Conservation (phyloP, 345 rosid species). For the Lumnitzera racemosa region DNA sequence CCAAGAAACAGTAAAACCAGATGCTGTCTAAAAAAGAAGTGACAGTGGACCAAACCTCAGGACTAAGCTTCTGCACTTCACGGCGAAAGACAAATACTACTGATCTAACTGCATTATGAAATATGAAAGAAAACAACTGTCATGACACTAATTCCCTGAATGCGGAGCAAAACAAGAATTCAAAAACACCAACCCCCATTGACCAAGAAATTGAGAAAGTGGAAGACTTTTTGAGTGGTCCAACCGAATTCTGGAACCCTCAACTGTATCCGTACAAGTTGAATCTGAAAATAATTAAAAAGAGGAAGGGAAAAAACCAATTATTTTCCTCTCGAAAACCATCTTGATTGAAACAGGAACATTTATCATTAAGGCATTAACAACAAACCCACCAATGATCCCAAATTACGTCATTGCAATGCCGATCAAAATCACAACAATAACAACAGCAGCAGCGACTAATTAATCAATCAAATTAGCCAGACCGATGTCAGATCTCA, state of each 20-base stretch:
- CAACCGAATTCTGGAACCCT: conserved; percentile 95
- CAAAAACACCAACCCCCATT: conserved; percentile 59
- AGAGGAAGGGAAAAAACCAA: no score
- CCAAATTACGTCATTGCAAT: no score
- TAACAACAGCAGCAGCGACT: background rate
- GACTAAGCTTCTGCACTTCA: conserved; percentile 48
- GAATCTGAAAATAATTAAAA: conserved; percentile 38
- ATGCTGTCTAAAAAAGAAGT: background rate
- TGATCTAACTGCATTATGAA: conserved; percentile 45
- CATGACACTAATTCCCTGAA: background rate
- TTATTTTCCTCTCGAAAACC: no score
- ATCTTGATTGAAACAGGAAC: background rate
- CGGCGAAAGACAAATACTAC: conserved; percentile 65
- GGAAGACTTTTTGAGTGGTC: conserved; percentile 95
- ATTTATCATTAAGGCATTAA: background rate
- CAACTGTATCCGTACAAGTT: conserved; percentile 73
- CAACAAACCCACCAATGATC: no score
- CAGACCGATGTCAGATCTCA: background rate
- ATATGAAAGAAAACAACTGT: conserved; percentile 4
- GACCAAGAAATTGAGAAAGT: conserved; percentile 85
- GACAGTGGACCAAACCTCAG: conserved; percentile 29
- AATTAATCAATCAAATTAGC: conserved; percentile 5
- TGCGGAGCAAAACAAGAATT: conserved; percentile 1
- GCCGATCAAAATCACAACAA: no score
- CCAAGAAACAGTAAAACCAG: background rate